phyloP scores from a whole-genome alignment of 192 early-diverging fungal genomes.

The Coemansia sp. region DNA sequence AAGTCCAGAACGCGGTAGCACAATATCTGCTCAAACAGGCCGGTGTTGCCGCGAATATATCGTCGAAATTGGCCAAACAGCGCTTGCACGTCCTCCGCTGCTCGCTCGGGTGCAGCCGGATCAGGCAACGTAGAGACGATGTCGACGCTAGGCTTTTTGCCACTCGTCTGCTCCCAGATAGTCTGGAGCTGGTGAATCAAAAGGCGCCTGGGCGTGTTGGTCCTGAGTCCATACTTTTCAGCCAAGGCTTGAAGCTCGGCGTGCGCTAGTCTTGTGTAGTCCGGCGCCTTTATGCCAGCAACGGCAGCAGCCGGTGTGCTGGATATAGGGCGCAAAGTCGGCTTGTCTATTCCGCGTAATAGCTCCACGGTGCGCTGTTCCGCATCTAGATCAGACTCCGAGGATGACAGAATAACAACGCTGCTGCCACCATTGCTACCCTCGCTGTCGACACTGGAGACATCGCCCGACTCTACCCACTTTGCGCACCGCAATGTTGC shows the following conservation, averaged over 20 bases:
- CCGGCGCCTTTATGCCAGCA: slow-evolving; percentile 1
- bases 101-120: not conserved
- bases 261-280: slow-evolving; percentile 5
- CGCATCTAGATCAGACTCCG: not conserved
- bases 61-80: slow-evolving; percentile 1
- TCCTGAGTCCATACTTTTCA: slow-evolving; percentile 11
- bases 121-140: not conserved
- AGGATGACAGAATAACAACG: slow-evolving; percentile 5
- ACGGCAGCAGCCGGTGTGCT: not conserved
- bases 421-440: not conserved
- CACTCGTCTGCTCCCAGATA: slow-evolving; percentile 20
- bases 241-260: slow-evolving; percentile 14
- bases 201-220: slow-evolving; percentile 20
- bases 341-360: not conserved
- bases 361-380: not conserved
- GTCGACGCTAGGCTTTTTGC: not conserved
- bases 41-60: slow-evolving; percentile 19
- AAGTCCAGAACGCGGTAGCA: slow-evolving; percentile 39
- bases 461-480: slow-evolving; percentile 15
- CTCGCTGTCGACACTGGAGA: not conserved
- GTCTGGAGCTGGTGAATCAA: slow-evolving; percentile 21
- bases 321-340: not conserved
- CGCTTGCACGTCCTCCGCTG: not conserved
- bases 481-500: slow-evolving; percentile 8
- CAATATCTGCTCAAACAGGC: slow-evolving; percentile 20